A percentile compares a stretch with the other conserved stretches of the same genome.
Evolutionary conservation across 805 yeast genomes (phyloP).

Genomic region (Candida ovalis): DNA sequence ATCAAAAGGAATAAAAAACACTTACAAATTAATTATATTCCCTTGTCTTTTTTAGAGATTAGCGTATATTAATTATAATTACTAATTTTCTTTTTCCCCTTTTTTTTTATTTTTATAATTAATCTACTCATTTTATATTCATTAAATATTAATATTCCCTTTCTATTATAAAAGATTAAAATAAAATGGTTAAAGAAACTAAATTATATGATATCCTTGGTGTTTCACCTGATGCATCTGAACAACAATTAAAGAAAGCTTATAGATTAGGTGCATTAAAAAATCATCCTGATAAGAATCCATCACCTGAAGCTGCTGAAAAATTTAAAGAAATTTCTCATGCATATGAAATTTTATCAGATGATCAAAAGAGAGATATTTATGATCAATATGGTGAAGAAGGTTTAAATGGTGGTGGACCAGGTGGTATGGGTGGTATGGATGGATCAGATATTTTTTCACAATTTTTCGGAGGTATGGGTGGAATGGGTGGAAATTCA

Average conservation of each 20-base stretch:
- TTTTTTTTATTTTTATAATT: neutral
- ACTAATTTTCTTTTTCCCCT: too few species aligned
- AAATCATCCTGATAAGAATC: conserved; percentile 80
- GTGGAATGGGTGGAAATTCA: conserved; percentile 56
- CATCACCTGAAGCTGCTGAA: conserved; percentile 89
- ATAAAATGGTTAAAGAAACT: conserved; percentile 71
- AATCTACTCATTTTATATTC: neutral
- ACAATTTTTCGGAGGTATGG: conserved; percentile 52
- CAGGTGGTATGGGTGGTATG: conserved; percentile 54
- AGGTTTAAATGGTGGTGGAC: conserved; percentile 78
- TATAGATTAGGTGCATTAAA: conserved; percentile 78
- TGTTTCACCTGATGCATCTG: conserved; percentile 65
- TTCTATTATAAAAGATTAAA: too few species aligned
- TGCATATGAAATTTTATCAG: conserved; percentile 86
- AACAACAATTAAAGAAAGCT: conserved; percentile 72
- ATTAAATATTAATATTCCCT: too few species aligned
- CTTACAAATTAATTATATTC: too few species aligned
- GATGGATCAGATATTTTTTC: conserved; percentile 49
- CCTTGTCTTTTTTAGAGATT: too few species aligned
- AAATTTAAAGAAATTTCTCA: conserved; percentile 87
- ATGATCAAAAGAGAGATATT: conserved; percentile 79
- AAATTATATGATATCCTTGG: conserved; percentile 73
- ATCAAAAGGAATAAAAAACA: too few species aligned
- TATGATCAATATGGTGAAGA: conserved; percentile 93
- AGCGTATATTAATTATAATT: too few species aligned